A percentile compares a stretch with the other conserved stretches of the same genome.
phyloP scores from a whole-genome alignment of 306 rosid species.

The Gynostemma pentaphyllum region DNA sequence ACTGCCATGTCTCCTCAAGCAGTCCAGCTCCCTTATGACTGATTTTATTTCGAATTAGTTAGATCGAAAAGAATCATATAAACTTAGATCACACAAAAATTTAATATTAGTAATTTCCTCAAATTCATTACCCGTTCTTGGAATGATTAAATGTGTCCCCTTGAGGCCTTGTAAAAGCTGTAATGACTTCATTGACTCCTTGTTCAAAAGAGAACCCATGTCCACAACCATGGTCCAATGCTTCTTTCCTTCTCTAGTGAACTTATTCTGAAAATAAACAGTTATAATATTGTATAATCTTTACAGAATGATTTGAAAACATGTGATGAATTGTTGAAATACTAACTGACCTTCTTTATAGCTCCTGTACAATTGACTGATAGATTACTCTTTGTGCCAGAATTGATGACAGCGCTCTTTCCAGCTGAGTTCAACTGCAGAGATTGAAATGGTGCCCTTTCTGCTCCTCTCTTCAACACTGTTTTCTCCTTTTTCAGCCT shows the following conservation, averaged over 20 bases:
- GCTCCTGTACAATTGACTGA: constrained; percentile 17
- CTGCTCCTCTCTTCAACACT: constrained; percentile 20
- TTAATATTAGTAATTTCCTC: background rate
- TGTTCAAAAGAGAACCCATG: constrained; percentile 57
- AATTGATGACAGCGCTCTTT: constrained; percentile 21
- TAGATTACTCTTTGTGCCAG: constrained; percentile 23
- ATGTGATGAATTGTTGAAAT: constrained; percentile 5
- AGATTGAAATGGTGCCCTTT: constrained; percentile 53
- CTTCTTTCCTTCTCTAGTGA: constrained; percentile 24
- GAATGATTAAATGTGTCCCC: constrained; percentile 64
- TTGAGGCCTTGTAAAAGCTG: constrained; percentile 75
- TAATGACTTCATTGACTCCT: constrained; percentile 68
- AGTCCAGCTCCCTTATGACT: constrained; percentile 61
- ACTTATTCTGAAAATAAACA: constrained; percentile 31
- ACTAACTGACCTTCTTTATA: constrained; percentile 12
- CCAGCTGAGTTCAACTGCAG: constrained; percentile 19
- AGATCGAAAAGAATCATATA: background rate
- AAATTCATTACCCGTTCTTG: constrained; percentile 45
- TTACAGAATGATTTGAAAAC: constrained; percentile 1
- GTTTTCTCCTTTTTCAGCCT: constrained; percentile 19
- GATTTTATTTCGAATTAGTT: constrained; percentile 5
- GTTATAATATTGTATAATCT: constrained; percentile 1
- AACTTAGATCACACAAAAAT: background rate
- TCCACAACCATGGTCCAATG: constrained; percentile 73
- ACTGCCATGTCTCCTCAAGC: constrained; percentile 34